Evolutionary conservation across 306 rosid genomes (phyloP).

Genomic region (Neltuma alba): DNA sequence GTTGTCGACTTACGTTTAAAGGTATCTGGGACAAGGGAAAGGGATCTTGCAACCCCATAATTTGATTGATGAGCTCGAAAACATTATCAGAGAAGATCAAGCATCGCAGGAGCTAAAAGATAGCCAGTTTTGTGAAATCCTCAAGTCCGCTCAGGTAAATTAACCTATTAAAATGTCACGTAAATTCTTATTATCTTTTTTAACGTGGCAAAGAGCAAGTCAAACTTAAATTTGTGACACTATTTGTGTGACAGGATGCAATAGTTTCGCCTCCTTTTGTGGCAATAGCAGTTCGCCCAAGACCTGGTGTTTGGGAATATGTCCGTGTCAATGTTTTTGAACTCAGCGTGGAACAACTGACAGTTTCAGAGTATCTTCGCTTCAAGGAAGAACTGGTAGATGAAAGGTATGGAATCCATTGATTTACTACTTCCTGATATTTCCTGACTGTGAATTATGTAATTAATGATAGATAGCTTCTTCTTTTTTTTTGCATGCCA

Average conservation of each 20-base stretch:
- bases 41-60: slow-evolving; percentile 89
- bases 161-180: background rate
- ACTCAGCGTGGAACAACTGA: slow-evolving; percentile 85
- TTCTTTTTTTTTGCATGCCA: slow-evolving; percentile 7
- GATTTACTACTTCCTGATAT: background rate
- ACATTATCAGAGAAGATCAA: slow-evolving; percentile 44
- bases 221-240: slow-evolving; percentile 14
- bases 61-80: slow-evolving; percentile 79
- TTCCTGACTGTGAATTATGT: background rate
- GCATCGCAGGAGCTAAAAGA: slow-evolving; percentile 39
- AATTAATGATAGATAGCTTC: background rate
- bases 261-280: slow-evolving; percentile 28
- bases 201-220: background rate
- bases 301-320: slow-evolving; percentile 52
- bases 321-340: slow-evolving; percentile 83
- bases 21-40: slow-evolving; percentile 89
- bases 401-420: slow-evolving; percentile 54
- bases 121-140: slow-evolving; percentile 49
- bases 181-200: background rate
- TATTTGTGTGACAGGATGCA: slow-evolving; percentile 55
- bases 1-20: slow-evolving; percentile 22
- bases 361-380: slow-evolving; percentile 78
- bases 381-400: slow-evolving; percentile 89
- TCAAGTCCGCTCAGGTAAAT: slow-evolving; percentile 53
- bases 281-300: slow-evolving; percentile 31